Base-by-base conservation (phyloP, 306 rosid genomes). In the Comarum palustre region DNA sequence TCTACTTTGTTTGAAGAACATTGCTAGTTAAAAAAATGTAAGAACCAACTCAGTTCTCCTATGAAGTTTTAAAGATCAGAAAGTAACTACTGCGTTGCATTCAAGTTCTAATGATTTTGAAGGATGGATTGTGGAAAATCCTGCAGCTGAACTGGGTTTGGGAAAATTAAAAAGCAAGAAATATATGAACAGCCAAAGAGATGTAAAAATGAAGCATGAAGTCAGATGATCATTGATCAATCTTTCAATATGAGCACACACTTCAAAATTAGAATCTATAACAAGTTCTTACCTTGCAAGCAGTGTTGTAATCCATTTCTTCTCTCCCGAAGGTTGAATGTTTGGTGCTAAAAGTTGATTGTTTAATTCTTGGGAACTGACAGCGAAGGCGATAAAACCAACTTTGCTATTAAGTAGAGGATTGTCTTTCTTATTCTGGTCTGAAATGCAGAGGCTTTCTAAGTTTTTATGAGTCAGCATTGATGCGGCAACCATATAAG, bases 221-320 rank as follows among this genome's bases (percentile, higher is more conserved):
- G 20, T 16, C 66, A 67, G 71, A 45, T 45, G 38, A 29, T 25
- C 58, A 46, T 14, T 42, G n/a, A 27, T 24, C 55, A 43, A 27
- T 45, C 36, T 43, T 43, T 42, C 52, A 62, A 39, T 16, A 32
- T 31, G 22, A 38, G 13, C 29, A 55, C 7, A 9, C 16, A 9
- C 31, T 22, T 24, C 4, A 55, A 25, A 3, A 11, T 54, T 10
- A 54, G 15, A 54, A 39, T 4, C 5, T 22, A 5, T 22, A 66
- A 42, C 19, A 22, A 66, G 3, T 66, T 24, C n/a, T 31, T n/a
- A 43, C 97, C 97, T 88, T 88, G 86, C 68, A 68, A 68, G 75
- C 75, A 82, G 82, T 71, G 79, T 59, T 72, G 79, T 75, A 72
- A 78, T 83, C 94, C 96, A 86, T 86, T 82, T 66, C 24, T 55